Base-by-base conservation (phyloP, 768 basidiomycete genomes). In the Boletus edulis region DNA sequence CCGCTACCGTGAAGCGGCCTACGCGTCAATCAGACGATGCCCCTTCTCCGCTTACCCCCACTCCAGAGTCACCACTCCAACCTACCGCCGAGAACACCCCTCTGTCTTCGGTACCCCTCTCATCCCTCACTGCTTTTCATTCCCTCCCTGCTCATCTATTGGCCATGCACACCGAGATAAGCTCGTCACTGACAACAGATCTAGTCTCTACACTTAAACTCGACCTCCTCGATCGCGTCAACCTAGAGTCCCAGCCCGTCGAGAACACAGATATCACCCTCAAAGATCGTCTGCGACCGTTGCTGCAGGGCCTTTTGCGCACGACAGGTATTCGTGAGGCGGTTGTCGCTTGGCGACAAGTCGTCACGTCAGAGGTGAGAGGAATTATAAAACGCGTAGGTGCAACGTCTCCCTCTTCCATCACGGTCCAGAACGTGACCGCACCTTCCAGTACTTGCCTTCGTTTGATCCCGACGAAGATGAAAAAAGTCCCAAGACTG, bases 301-400 rank as follows among this genome's bases (percentile, higher is more conserved):
- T 95, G 43, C 67, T 97, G 27, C 79, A 85, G 32, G 91, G 91
- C n/a, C 78, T 98, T 46, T 71, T 85, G 22, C 78, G 89, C 56
- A 89, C 90, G 1, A 81, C 78, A 41, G 88, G 86, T 4, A 67
- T 93, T 40, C 82, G 83, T 49, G 87, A 89, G 56, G 86, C 83
- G 1, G 75, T 83, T 29, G 60, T 80, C 12, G 80, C 82, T 15
- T 94, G 91, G 88, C 74, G 87, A 57, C 83, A 87, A 38, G 79
- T 83, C 5, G 86, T 84, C 17, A 70, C 90, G 55, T 71, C 68
- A 14, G 86, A 89, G 56, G 74, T 93, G 31, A 77, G 75, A 54
- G 75, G 73, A 2, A 72, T 83, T 27, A 69, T 88, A 31, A 83
- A 80, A 66, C 76, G 77, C 72, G 90, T 91, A 63, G 54, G 85